Evolutionary conservation across 495 filamentous ascomycete genomes (phyloP).

Genomic region (Talaromyces stipitatus): DNA sequence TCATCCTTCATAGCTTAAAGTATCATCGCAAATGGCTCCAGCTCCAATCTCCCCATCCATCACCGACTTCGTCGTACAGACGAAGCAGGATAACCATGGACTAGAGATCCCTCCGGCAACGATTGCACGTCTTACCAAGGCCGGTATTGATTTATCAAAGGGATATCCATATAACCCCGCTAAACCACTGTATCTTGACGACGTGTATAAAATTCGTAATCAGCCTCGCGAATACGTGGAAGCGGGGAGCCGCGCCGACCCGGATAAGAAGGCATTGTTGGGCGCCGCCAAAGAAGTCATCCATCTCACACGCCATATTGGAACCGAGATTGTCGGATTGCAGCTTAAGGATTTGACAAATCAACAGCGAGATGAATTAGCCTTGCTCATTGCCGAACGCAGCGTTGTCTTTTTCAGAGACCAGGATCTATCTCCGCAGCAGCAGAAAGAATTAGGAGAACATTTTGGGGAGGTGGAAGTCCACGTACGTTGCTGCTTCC

Average conservation of each 20-base stretch:
- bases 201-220: constrained; percentile 55
- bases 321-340: constrained; percentile 63
- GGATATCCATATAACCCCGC: constrained; percentile 63
- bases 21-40: constrained; percentile 25
- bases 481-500: constrained; percentile 41
- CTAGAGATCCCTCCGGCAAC: constrained; percentile 48
- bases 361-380: constrained; percentile 65
- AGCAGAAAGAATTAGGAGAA: constrained; percentile 60
- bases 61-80: constrained; percentile 49
- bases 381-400: constrained; percentile 60
- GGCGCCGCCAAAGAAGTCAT: constrained; percentile 59
- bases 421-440: constrained; percentile 61
- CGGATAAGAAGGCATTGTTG: constrained; percentile 56
- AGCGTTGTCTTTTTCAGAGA: constrained; percentile 72
- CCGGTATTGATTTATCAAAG: constrained; percentile 54
- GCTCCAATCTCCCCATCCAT: constrained; percentile 52
- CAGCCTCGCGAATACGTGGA: constrained; percentile 52
- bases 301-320: constrained; percentile 58
- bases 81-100: constrained; percentile 44
- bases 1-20: not conserved
- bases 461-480: constrained; percentile 60
- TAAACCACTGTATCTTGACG: constrained; percentile 56
- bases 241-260: constrained; percentile 57
- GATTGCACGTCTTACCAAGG: constrained; percentile 50
- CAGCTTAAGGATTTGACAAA: constrained; percentile 62